Evolutionary conservation across 306 rosid species (phyloP), one percentile per base, ranked within the genome.

Genomic region (Amphicarpaea edgeworthii): DNA sequence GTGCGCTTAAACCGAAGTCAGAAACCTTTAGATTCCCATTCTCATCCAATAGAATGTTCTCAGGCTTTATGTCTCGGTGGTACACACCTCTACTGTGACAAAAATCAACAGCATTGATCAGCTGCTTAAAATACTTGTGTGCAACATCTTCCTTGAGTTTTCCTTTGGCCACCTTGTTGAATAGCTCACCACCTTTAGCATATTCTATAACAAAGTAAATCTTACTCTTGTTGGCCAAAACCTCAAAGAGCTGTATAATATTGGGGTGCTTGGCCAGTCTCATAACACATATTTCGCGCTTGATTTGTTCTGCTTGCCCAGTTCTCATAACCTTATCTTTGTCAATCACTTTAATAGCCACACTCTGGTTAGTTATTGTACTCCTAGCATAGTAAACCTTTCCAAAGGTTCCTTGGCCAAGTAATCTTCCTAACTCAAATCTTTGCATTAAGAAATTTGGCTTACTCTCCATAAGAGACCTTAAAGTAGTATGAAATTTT

Each of bases 141-240:
- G 98, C 97, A 38, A 73, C 76, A 0, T 83, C 93, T 85, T 93
- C 96, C 69, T 82, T 91, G 61, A 93, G 89, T 81, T 77, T 93
- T 71, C 97, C 98, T 70, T 87, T 90, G 6, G 92, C 69, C n/a
- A 93, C 80, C 85, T 88, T 89, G 81, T 90, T 46, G 54, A 93
- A 93, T 45, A 93, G 97, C 81, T 93, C 98, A 15, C 97, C 97
- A 0, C 98, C 97, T 83, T 91, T 89, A 11, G 97, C 98, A 87
- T 79, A 91, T 81, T 93, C 98, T 63, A 93, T 76, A 61, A 88
- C 91, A 75, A 93, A 87, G 85, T 89, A 93, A 77, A 93, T 93
- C 89, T 91, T 93, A 43, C 80, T 88, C 85, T 87, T 93, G 53
- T 92, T 93, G 32, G 96, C 98, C 98, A 93, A 85, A 72, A 93